phyloP scores from a whole-genome alignment of 495 filamentous ascomycete species.

The Saxophila tyrrhenica region DNA sequence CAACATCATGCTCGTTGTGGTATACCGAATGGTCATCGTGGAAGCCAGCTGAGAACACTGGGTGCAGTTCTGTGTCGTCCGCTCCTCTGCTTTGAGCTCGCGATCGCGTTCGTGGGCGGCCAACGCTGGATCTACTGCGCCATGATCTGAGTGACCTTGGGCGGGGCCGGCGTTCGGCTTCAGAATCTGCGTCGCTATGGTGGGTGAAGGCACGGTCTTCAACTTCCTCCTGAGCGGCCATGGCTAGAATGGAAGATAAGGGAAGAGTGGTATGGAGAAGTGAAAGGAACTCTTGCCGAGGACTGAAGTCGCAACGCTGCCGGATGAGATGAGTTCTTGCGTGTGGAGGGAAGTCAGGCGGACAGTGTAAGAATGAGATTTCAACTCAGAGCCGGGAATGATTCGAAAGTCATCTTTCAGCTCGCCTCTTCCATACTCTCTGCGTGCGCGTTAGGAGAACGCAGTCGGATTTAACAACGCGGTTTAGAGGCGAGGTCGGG shows the following conservation, averaged over 20 bases:
- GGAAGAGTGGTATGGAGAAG: too few relatives aligned
- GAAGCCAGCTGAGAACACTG: slow-evolving; percentile 9
- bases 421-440: too few relatives aligned
- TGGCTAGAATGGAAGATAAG: too few relatives aligned
- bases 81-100: neutral
- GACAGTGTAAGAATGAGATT: too few relatives aligned
- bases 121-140: slow-evolving; percentile 7
- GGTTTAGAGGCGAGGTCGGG: neutral
- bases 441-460: too few relatives aligned
- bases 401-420: too few relatives aligned
- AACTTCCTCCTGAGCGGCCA: neutral
- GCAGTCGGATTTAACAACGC: neutral
- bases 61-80: slow-evolving; percentile 4
- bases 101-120: neutral
- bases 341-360: too few relatives aligned
- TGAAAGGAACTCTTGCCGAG: too few relatives aligned
- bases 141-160: slow-evolving; percentile 9
- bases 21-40: slow-evolving; percentile 6
- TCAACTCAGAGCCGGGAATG: too few relatives aligned
- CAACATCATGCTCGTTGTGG: neutral
- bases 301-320: too few relatives aligned
- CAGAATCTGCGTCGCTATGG: neutral
- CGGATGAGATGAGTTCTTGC: too few relatives aligned
- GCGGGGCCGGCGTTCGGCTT: neutral
- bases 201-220: neutral